A percentile compares a stretch with the other conserved stretches of the same genome.
Conservation (phyloP, 805 yeast genomes). For the Pichia gijzeniarum region DNA sequence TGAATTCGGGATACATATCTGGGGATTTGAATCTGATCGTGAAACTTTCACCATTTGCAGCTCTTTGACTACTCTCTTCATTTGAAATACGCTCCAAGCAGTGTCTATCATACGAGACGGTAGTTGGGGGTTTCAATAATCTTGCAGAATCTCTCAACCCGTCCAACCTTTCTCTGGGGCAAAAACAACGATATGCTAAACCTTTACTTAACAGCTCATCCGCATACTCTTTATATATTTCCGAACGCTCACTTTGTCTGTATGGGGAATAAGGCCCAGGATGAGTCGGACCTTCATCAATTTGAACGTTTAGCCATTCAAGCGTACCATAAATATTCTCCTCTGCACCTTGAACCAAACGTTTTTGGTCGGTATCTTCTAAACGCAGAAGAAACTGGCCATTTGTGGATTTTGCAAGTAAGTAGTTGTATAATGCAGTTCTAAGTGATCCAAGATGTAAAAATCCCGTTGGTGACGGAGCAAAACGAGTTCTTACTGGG, state of each 20-base stretch:
- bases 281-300: constrained; percentile 81
- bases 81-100: constrained; percentile 44
- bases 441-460: constrained; percentile 91
- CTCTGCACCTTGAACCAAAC: constrained; percentile 81
- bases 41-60: constrained; percentile 33
- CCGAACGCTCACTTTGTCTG: constrained; percentile 73
- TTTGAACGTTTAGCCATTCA: constrained; percentile 64
- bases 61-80: constrained; percentile 35
- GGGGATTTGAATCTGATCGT: constrained; percentile 80
- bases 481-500: constrained; percentile 86
- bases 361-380: constrained; percentile 87
- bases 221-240: constrained; percentile 58
- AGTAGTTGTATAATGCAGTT: constrained; percentile 86
- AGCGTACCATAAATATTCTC: constrained; percentile 67
- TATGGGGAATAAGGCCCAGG: constrained; percentile 81
- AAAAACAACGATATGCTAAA: constrained; percentile 79
- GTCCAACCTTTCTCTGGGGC: constrained; percentile 72
- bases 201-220: constrained; percentile 54
- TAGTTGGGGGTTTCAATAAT: constrained; percentile 75
- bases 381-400: constrained; percentile 79
- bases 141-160: constrained; percentile 66
- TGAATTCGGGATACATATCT: constrained; percentile 53
- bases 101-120: constrained; percentile 84
- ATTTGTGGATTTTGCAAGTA: constrained; percentile 69
- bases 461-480: constrained; percentile 96